phyloP scores from a whole-genome alignment of 1,284 basidiomycete genomes.

The Pseudozyma sp. region DNA sequence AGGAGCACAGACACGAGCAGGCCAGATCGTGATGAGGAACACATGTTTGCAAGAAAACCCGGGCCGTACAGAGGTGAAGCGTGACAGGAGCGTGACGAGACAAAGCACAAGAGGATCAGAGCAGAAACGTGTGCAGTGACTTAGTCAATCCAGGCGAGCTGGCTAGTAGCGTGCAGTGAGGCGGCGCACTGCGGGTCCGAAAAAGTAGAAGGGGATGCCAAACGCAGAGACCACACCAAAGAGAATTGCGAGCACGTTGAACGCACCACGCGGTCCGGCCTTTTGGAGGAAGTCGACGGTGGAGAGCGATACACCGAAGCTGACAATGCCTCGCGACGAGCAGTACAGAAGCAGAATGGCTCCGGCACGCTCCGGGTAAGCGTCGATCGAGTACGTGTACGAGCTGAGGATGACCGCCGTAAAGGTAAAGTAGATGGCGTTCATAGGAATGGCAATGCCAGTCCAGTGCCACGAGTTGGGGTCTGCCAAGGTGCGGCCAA shows the following conservation, averaged over 20 bases:
- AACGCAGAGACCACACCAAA: constrained; percentile 4
- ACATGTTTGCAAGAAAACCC: no score
- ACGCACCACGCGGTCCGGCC: constrained; percentile 2
- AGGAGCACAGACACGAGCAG: no score
- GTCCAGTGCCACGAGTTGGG: constrained; percentile 2
- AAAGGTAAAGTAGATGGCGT: constrained; percentile 7
- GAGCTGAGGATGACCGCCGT: constrained; percentile 1
- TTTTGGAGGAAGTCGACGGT: constrained; percentile 4
- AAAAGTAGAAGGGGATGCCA: constrained; percentile 8
- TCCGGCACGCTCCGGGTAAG: background rate
- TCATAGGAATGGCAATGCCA: constrained; percentile 1
- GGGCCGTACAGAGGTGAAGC: no score
- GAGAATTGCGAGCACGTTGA: constrained; percentile 9
- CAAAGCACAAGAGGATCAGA: no score
- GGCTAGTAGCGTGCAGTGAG: constrained; percentile 4
- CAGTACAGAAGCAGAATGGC: constrained; percentile 8
- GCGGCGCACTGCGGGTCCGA: constrained; percentile 7
- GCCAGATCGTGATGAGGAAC: no score
- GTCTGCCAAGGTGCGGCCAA: constrained; percentile 2
- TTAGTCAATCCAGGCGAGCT: no score
- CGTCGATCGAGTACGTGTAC: constrained; percentile 7
- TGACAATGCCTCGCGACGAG: constrained; percentile 4
- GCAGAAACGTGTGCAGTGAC: no score
- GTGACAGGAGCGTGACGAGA: background rate
- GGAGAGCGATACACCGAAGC: constrained; percentile 1